Percentiles rank a stretch among this genome's conserved stretches.
phyloP scores from a whole-genome alignment of 352 stramenopile species.

The Globisporangium ultimum region DNA sequence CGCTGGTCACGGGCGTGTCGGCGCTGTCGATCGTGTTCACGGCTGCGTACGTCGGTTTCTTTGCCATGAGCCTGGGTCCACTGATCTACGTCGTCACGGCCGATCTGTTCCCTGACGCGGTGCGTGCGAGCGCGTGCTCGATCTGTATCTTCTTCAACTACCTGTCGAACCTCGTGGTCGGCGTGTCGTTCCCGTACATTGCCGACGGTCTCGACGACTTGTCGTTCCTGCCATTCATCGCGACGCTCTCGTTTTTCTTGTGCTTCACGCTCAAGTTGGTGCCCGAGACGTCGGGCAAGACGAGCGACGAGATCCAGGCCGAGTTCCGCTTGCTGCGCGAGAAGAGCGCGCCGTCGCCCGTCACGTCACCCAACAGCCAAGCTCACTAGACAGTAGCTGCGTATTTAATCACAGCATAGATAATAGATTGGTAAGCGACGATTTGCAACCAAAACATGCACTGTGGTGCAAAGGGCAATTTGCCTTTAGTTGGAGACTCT shows the following conservation, averaged over 20 bases:
- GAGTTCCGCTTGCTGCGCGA: constrained; percentile 29
- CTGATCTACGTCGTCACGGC: constrained; percentile 48
- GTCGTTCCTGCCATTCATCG: constrained; percentile 51
- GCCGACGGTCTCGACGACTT: constrained; percentile 32
- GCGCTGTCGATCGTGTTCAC: constrained; percentile 55
- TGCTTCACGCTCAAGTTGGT: constrained; percentile 41
- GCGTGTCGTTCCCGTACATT: constrained; percentile 60
- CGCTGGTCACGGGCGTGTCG: too few species aligned
- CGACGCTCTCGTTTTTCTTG: constrained; percentile 35
- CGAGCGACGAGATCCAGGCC: constrained; percentile 56
- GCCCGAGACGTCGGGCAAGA: constrained; percentile 61
- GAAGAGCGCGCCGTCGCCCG: constrained; percentile 7
- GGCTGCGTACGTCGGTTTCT: constrained; percentile 40
- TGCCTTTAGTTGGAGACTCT: too few species aligned
- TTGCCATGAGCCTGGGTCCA: constrained; percentile 43
- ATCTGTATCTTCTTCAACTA: constrained; percentile 54
- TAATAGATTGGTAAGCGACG: too few species aligned
- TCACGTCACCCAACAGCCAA: neutral
- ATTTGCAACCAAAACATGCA: too few species aligned
- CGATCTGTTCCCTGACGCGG: constrained; percentile 53
- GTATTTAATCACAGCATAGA: too few species aligned
- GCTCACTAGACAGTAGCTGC: neutral
- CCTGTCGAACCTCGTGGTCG: constrained; percentile 51
- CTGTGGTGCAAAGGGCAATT: too few species aligned
- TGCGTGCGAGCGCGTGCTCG: constrained; percentile 38